Evolutionary conservation across 1,284 basidiomycete genomes (phyloP), one percentile per base, ranked within the genome.

Genomic region (Cutaneotrichosporon cavernicola): DNA sequence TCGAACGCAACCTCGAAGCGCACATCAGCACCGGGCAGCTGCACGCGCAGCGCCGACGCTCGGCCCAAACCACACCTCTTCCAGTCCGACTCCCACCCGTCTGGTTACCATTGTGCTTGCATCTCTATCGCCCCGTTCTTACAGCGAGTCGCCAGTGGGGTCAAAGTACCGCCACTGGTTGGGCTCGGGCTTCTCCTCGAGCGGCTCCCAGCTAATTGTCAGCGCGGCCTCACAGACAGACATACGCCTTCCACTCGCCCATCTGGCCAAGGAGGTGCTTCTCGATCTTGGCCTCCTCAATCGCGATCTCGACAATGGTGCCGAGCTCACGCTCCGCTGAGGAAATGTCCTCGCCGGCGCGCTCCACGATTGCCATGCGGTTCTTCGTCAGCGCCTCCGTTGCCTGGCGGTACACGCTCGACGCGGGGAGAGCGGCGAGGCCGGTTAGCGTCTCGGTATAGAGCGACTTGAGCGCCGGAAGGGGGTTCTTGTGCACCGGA

Each of bases 201-300:
- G 70, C 26, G 69, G 59, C 70, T 79, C 77, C 76, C 76, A 79
- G 16, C 77, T 79, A 64, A 3, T n/a, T 56, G 59, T 69, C 56
- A 68, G 70, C 60, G 7, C 30, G 13, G 18, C 43, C 43, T 14
- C 4, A n/a, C 26, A 16, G 3, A 9, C 26, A 13, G 14, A 90
- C 92, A 83, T 80, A 99, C 95, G 91, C 87, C 83, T 97, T 97
- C 92, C 92, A 98, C 77, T 96, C 90, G 30, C 89, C 77, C 90
- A 98, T 92, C 82, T 92, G 91, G 46, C 84, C 84, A 2, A 86
- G 90, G 52, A 98, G 83, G 58, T 81, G 83, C 65, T 91, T 83
- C 82, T 99, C 96, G 70, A 91, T 89, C 71, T 89, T 80, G 4
- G 94, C 95, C 81, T 92, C 88, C 72, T 88, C 84, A 68, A 99